phyloP scores from a whole-genome alignment of 176 grass and related monocot species.

The Calamus simplicifolius region DNA sequence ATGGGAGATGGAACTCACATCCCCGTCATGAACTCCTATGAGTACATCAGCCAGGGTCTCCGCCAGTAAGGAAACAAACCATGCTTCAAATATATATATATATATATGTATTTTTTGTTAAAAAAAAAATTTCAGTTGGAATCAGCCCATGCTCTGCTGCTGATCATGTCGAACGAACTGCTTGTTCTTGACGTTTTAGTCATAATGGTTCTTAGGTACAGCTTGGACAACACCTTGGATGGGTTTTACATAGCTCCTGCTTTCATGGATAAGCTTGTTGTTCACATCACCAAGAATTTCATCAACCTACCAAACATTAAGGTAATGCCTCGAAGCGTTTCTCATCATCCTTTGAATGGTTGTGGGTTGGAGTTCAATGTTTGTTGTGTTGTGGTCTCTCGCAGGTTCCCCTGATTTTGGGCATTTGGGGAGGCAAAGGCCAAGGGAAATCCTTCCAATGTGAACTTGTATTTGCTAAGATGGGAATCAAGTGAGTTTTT shows the following conservation, averaged over 20 bases:
- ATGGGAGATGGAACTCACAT: conserved; percentile 25
- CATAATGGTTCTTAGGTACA: neutral
- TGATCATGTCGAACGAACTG: no score
- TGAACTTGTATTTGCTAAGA: conserved; percentile 17
- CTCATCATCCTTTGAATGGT: neutral
- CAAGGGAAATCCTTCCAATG: conserved; percentile 24
- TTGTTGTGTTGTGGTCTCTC: neutral
- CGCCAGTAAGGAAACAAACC: conserved; percentile 1
- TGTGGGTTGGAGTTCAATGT: neutral
- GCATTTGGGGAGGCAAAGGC: conserved; percentile 23
- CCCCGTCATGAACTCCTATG: conserved; percentile 11
- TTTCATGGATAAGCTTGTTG: conserved; percentile 26
- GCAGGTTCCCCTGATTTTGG: conserved; percentile 22
- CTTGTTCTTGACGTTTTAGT: no score
- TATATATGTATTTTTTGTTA: no score
- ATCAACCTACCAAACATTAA: conserved; percentile 20
- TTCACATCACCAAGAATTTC: conserved; percentile 25
- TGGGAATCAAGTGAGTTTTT: conserved; percentile 16
- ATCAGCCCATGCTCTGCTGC: neutral
- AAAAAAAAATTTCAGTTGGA: no score
- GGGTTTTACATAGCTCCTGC: conserved; percentile 23
- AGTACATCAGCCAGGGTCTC: conserved; percentile 23
- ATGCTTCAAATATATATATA: neutral
- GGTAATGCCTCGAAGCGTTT: neutral
- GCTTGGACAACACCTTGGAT: conserved; percentile 14